These are phyloP conservation scores for Isatis tinctoria DNA, from an alignment of 345 rosid genomes.

Conservation along the genomic window DNA sequence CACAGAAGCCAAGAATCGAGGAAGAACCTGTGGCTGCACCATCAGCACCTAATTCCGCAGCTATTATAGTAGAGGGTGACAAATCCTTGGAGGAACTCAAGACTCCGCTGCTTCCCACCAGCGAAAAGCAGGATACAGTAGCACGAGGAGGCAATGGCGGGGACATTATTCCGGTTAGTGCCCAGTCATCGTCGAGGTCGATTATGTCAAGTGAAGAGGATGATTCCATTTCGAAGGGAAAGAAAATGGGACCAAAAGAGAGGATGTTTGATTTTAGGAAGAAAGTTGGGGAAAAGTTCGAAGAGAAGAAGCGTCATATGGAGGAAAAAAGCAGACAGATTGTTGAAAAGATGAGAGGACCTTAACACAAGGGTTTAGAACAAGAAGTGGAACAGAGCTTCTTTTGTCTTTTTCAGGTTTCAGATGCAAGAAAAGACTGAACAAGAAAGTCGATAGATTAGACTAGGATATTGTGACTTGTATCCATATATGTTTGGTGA, in stretches of 20 bases:
- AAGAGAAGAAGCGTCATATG: slow-evolving; percentile 78
- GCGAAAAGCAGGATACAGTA: slow-evolving; percentile 33
- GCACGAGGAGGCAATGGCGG: slow-evolving; percentile 1
- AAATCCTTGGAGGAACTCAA: slow-evolving; percentile 48
- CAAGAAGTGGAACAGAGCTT: neutral
- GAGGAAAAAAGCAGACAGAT: slow-evolving; percentile 75
- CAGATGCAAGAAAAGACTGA: neutral
- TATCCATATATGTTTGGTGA: slow-evolving; percentile 12
- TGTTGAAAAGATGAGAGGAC: slow-evolving; percentile 86
- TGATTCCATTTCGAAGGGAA: slow-evolving; percentile 44
- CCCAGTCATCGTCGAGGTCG: slow-evolving; percentile 31
- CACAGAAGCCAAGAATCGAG: slow-evolving; percentile 23
- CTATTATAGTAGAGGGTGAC: slow-evolving; percentile 22
- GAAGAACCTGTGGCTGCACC: slow-evolving; percentile 11
- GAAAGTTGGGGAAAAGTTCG: slow-evolving; percentile 90
- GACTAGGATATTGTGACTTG: slow-evolving; percentile 8
- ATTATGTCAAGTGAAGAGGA: slow-evolving; percentile 39
- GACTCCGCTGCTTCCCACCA: slow-evolving; percentile 45
- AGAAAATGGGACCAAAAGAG: slow-evolving; percentile 61
- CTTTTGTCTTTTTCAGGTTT: neutral
- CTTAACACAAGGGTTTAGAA: neutral
- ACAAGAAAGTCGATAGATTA: slow-evolving; percentile 3
- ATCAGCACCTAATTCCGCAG: slow-evolving; percentile 22
- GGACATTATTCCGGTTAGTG: slow-evolving; percentile 29
- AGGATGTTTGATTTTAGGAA: slow-evolving; percentile 77